Evolutionary conservation across 495 filamentous ascomycete species (phyloP).

Genomic region (Xylaria castorea): DNA sequence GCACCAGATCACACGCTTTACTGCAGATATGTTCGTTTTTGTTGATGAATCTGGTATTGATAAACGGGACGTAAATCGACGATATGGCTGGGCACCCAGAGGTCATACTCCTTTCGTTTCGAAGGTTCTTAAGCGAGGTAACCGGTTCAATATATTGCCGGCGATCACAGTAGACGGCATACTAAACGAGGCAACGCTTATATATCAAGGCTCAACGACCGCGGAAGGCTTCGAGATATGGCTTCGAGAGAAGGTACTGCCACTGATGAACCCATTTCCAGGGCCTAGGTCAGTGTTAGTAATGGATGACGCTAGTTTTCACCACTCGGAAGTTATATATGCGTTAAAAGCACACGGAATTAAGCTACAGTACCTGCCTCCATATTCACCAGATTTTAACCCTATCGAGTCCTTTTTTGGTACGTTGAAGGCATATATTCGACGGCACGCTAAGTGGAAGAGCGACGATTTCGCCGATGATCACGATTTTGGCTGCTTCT

Average conservation of each 20-base stretch:
- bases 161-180: slow-evolving; percentile 1
- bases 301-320: slow-evolving; percentile 1
- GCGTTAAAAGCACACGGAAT: background rate
- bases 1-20: background rate
- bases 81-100: slow-evolving; percentile 5
- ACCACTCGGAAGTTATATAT: background rate
- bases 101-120: background rate
- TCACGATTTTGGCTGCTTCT: background rate
- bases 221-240: background rate
- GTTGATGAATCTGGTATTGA: slow-evolving; percentile 5
- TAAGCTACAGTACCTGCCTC: background rate
- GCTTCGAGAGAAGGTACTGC: background rate
- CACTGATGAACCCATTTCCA: background rate
- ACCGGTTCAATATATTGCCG: background rate
- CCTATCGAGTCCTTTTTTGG: background rate
- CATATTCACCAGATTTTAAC: background rate
- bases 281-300: background rate
- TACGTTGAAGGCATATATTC: background rate
- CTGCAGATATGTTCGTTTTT: background rate
- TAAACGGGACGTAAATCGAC: background rate
- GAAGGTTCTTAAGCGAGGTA: background rate
- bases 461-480: background rate
- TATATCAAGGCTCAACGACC: background rate
- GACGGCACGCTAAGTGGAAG: background rate
- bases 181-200: background rate